Evolutionary conservation across 768 basidiomycete genomes (phyloP), one percentile per base, ranked within the genome.

Genomic region (Phaffia tasmanica): DNA sequence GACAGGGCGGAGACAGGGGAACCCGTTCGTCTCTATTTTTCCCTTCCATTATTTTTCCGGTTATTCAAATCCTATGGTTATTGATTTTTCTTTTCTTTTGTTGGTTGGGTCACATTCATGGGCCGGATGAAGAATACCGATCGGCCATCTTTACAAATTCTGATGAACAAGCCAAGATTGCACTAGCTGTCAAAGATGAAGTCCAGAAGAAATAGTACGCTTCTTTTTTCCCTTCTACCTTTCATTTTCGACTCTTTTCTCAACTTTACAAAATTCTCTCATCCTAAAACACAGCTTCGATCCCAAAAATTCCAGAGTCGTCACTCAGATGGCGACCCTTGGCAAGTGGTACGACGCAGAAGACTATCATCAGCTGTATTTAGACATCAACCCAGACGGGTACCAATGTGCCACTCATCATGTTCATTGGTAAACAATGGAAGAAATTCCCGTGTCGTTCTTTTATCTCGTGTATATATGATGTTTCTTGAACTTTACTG

Each of bases 331-430:
- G 64, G 71, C 81, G 16, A 75, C 81, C 1, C 87, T 85, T 0
- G 83, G 83, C 0, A 75, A 80, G 48, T 98, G 92, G 92, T 92
- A 83, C 78, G 69, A 74, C 42, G 79, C 75, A 0, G 80, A 75
- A 65, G 73, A 72, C 21, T 76, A 76, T 65, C 77, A 77, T 66
- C 76, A 78, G 75, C 82, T 85, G 3, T 89, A 91, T 72, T 87
- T 72, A 73, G 85, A 84, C 78, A 86, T 87, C 79, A 89, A 95
- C 74, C 89, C 93, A 0, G 72, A 73, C 15, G 94, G 93, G 11
- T 95, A 95, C 74, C 88, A 92, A 72, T 97, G 93, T 77, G 86
- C 92, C 0, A 91, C 87, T 2, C 92, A 94, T 29, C 57, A 42
- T 42, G 35, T 42, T 11, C 35, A 42, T 42, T 42, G 35, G 35